A percentile compares a stretch with the other conserved stretches of the same genome.
Evolutionary conservation across 805 yeast genomes (phyloP).

Genomic region (Zygotorulaspora sp.): DNA sequence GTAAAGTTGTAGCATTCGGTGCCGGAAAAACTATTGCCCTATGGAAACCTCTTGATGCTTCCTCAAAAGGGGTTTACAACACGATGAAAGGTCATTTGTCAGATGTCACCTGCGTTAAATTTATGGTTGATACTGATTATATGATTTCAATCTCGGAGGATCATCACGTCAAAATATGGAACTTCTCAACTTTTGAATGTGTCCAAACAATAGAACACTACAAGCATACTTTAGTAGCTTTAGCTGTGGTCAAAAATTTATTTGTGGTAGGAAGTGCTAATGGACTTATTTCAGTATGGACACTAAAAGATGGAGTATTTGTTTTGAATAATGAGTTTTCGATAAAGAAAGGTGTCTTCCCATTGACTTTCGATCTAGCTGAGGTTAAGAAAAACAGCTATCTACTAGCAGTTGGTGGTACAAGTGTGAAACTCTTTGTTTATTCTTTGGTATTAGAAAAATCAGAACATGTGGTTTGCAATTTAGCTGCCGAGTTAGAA

Average conservation of each 20-base stretch:
- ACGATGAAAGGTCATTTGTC: conserved; percentile 60
- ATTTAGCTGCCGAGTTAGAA: conserved; percentile 50
- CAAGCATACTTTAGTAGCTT: conserved; percentile 48
- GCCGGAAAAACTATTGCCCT: conserved; percentile 63
- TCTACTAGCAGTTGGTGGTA: conserved; percentile 69
- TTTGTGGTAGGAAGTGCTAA: conserved; percentile 61
- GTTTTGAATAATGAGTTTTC: conserved; percentile 24
- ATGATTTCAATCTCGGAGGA: conserved; percentile 70
- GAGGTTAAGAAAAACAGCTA: conserved; percentile 33
- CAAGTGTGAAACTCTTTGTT: conserved; percentile 50
- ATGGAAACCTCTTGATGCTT: conserved; percentile 52
- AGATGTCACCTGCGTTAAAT: conserved; percentile 64
- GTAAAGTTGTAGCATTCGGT: conserved; percentile 59
- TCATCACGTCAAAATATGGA: conserved; percentile 58
- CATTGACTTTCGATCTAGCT: conserved; percentile 27
- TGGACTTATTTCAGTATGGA: conserved; percentile 57
- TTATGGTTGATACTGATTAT: conserved; percentile 42
- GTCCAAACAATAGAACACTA: conserved; percentile 40
- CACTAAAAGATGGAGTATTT: conserved; percentile 21
- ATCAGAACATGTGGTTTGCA: conserved; percentile 23
- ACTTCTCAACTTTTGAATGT: conserved; percentile 25
- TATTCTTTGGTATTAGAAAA: conserved; percentile 40
- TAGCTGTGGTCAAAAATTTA: conserved; percentile 42
- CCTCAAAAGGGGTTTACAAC: conserved; percentile 43
- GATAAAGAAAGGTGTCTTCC: conserved; percentile 26